A percentile compares a stretch with the other conserved stretches of the same genome.
Conservation (phyloP, 768 basidiomycete genomes). For the Hygrocybe coccinea region DNA sequence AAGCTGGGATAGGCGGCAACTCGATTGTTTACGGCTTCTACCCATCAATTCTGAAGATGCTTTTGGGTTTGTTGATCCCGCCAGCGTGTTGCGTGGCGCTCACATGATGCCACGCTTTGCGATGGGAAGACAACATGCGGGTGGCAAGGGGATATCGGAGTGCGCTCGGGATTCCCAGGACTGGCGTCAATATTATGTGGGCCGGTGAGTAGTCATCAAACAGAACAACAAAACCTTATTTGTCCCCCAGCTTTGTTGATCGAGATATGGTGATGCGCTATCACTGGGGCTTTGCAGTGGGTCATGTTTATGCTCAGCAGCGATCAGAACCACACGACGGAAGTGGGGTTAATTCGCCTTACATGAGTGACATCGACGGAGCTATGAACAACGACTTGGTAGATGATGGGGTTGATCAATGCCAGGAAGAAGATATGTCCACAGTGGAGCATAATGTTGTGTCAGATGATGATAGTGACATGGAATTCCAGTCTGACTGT, state of each 20-base stretch:
- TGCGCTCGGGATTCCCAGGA: background rate
- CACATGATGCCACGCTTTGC: constrained; percentile 34
- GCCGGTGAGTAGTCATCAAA: constrained; percentile 27
- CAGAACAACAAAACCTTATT: background rate
- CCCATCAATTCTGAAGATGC: constrained; percentile 13
- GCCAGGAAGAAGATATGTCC: too few species aligned
- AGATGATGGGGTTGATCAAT: background rate
- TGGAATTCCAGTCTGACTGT: too few species aligned
- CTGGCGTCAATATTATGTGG: constrained; percentile 30
- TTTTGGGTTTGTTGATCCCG: constrained; percentile 37
- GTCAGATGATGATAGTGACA: too few species aligned
- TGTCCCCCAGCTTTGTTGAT: constrained; percentile 15
- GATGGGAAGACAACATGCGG: constrained; percentile 7
- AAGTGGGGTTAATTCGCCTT: background rate
- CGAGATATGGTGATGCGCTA: constrained; percentile 18
- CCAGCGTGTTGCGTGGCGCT: constrained; percentile 22
- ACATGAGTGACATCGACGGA: background rate
- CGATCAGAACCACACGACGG: too few species aligned
- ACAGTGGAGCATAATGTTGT: too few species aligned
- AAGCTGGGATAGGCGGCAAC: background rate
- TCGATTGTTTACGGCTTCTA: constrained; percentile 21
- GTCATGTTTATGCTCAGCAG: constrained; percentile 6
- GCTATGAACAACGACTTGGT: too few species aligned
- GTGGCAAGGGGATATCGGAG: background rate
- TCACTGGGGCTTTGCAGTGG: constrained; percentile 17